Base-by-base conservation (phyloP, 805 yeast species). In the Torulaspora indica region DNA sequence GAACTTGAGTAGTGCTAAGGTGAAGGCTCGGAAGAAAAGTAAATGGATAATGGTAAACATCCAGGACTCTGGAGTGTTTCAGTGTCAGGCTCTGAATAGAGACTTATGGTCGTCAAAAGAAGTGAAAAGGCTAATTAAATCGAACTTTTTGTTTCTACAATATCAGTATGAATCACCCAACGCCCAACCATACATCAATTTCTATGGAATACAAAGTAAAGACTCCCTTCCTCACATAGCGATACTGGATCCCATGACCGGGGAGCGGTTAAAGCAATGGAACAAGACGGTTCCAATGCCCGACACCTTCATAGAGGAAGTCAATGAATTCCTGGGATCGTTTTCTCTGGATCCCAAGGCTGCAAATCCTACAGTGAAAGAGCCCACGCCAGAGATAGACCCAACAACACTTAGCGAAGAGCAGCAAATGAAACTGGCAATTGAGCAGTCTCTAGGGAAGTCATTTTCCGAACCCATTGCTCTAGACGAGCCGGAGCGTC, bases 231-330 rank as follows among this genome's bases (percentile, higher is more conserved):
- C 99, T 1, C 97, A 93, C 61, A 81, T 93, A 33, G 85, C 96
- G 1, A 85, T 93, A 31, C 62, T 93, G 39, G 99, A 93, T 58
- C 97, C 98, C 2, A 79, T 90, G 61, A 93, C 98, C 0, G 98
- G 98, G 17, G 99, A 93, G 65, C 74, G 95, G 47, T 76, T 88
- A 44, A 75, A 76, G 53, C 73, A 72, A 42, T 93, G 97, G 96
- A 68, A 72, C n/a, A 77, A 76, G 0, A 67, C 65, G 24, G 81
- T 79, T 1, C 95, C 95, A 0, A 67, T 68, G 14, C 70, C 75
- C 0, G 72, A 74, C 3, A 70, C 66, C 14, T 90, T 90, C 79
- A 62, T 82, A 7, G 73, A 75, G 31, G 87, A 85, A 40, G 78
- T 86, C 3, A 75, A 79, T 32, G 82, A 79, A 31, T 93, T 93